Base-by-base conservation (phyloP, 1,284 basidiomycete species). In the Pisolithus thermaeus region DNA sequence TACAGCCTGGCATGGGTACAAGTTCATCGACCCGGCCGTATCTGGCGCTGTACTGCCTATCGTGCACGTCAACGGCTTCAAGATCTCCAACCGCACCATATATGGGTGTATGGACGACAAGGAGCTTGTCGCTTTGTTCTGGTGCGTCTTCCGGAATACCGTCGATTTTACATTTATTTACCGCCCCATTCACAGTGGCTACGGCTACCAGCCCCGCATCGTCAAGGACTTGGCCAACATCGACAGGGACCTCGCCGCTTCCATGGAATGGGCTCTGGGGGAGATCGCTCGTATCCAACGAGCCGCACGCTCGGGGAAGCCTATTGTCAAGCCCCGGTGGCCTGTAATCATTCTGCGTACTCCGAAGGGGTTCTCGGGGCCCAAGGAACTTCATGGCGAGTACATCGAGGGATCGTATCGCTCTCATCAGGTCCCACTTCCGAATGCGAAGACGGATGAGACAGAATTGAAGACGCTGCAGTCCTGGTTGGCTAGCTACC, bases 1-100 rank as follows among this genome's bases (percentile, higher is more conserved):
- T 5, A 78, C 85, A 3, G 87, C 87, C 1, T 92, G 89, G 88
- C 88, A 92, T 62, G 84, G 77, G 2, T 87, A 80, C 80, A 94
- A 90, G 73, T 96, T 87, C 66, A 81, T 95, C 62, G 90, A 95
- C 64, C 91, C 92, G n/a, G 80, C 78, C n/a, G 90, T 92, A 69
- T 88, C 84, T 7, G 92, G 92, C 22, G 91, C 91, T 0, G 90
- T 95, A 14, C 72, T 95, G 23, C 92, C 92, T 20, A 89, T 95
- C 58, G 75, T 96, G 2, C 90, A 94, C 63, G 79, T 87, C 53
- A 93, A 93, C 58, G 82, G 84, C 16, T 89, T 86, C 77, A 87
- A 92, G 75, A 94, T 95, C 55, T 89, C 87, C 4, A 89, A 94
- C 63, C 79, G 90, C 28, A 94, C 92, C 18, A 87, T 96, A 55